phyloP scores from a whole-genome alignment of 2,329 filamentous ascomycete genomes.

The Bimuria novae-zelandiae region DNA sequence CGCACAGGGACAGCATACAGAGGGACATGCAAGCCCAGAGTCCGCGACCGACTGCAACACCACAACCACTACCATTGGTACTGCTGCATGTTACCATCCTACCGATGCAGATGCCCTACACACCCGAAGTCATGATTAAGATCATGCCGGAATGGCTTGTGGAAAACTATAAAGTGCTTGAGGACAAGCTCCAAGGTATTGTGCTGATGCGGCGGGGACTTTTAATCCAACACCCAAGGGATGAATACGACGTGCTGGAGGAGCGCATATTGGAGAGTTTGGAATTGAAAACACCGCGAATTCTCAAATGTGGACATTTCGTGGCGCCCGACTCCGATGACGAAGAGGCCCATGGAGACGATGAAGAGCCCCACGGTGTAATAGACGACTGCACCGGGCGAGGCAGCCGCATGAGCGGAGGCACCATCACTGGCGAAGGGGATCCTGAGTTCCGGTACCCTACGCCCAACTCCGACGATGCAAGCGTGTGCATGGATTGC shows the following conservation, averaged over 20 bases:
- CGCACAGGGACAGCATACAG: slow-evolving; percentile 30
- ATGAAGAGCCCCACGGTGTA: slow-evolving; percentile 40
- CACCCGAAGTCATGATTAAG: slow-evolving; percentile 53
- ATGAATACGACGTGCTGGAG: slow-evolving; percentile 79
- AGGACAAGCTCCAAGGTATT: slow-evolving; percentile 73
- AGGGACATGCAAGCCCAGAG: slow-evolving; percentile 49
- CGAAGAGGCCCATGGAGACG: slow-evolving; percentile 28
- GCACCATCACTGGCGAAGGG: slow-evolving; percentile 39
- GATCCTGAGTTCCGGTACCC: slow-evolving; percentile 24
- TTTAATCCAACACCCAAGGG: slow-evolving; percentile 75
- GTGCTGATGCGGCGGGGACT: slow-evolving; percentile 72
- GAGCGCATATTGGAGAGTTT: slow-evolving; percentile 76
- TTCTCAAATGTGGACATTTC: slow-evolving; percentile 78
- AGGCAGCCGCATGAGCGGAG: slow-evolving; percentile 42
- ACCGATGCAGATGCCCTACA: slow-evolving; percentile 69
- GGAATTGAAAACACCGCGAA: slow-evolving; percentile 70
- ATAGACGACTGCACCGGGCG: slow-evolving; percentile 36
- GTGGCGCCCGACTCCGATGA: slow-evolving; percentile 53
- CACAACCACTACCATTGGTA: slow-evolving; percentile 67
- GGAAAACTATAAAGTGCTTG: slow-evolving; percentile 68
- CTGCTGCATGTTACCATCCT: slow-evolving; percentile 78
- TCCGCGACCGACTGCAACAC: slow-evolving; percentile 33
- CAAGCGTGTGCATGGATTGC: slow-evolving; percentile 57
- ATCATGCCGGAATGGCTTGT: slow-evolving; percentile 56
- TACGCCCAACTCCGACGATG: slow-evolving; percentile 30